These are phyloP conservation scores for Chrysoporthe deuterocubensis DNA, from an alignment of 2,329 filamentous ascomycete genomes.

Conservation along the genomic window DNA sequence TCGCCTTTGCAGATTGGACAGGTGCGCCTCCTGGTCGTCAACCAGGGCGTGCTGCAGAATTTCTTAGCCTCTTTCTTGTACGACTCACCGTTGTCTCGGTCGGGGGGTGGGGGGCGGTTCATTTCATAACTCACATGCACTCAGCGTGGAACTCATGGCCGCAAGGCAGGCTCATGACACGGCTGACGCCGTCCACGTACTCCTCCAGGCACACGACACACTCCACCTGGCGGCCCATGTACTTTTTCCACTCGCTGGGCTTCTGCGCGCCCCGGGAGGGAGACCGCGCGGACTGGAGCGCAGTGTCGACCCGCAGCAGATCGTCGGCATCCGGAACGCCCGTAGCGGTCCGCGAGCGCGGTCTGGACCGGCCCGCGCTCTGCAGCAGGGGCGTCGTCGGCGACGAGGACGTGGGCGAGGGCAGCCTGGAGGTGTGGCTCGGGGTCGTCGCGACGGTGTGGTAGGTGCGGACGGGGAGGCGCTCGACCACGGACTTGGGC, in stretches of 20 bases:
- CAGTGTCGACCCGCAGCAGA: slow-evolving; percentile 48
- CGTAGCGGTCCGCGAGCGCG: slow-evolving; percentile 68
- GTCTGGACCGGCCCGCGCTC: slow-evolving; percentile 54
- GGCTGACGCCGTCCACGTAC: slow-evolving; percentile 90
- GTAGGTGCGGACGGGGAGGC: slow-evolving; percentile 93
- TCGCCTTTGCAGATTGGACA: slow-evolving; percentile 99
- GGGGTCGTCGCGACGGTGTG: slow-evolving; percentile 76
- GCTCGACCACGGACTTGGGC: slow-evolving; percentile 95
- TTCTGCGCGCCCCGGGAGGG: slow-evolving; percentile 51
- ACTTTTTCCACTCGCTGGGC: slow-evolving; percentile 65
- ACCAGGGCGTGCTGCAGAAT: slow-evolving; percentile 80
- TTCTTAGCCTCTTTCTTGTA: slow-evolving; percentile 30
- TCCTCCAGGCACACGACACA: slow-evolving; percentile 97
- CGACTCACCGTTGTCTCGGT: too few relatives aligned
- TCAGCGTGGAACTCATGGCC: slow-evolving; percentile 97
- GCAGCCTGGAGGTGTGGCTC: slow-evolving; percentile 57
- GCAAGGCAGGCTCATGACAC: slow-evolving; percentile 95
- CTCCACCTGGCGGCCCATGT: slow-evolving; percentile 74
- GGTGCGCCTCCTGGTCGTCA: slow-evolving; percentile 93
- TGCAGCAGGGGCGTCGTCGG: slow-evolving; percentile 82
- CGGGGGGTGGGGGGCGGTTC: too few relatives aligned
- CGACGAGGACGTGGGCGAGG: slow-evolving; percentile 68
- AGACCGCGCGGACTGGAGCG: slow-evolving; percentile 43
- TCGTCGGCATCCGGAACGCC: slow-evolving; percentile 59
- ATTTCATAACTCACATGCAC: slow-evolving; percentile 96